Conservation (phyloP, 352 stramenopile species). For the Proteromonas lacertae region DNA sequence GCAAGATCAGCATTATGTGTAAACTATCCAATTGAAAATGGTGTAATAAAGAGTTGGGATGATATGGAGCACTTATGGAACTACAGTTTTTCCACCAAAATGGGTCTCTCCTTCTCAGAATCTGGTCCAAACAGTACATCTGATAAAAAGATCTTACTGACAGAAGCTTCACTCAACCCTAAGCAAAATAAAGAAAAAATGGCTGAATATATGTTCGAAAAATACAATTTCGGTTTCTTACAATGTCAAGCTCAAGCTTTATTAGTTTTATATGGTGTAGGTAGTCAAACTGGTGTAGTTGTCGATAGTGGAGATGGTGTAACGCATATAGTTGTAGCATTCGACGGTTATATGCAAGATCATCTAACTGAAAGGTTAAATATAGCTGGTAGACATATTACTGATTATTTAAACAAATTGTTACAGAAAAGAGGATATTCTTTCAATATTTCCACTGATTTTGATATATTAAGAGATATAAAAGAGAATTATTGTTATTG, state of each 20-base stretch:
- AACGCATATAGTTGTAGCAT: conserved; percentile 55
- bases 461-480: conserved; percentile 57
- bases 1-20: conserved; percentile 14
- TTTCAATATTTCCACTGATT: conserved; percentile 54
- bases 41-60: conserved; percentile 79
- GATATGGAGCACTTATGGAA: conserved; percentile 86
- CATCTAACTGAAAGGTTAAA: conserved; percentile 52
- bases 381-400: conserved; percentile 58
- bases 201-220: conserved; percentile 63
- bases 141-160: conserved; percentile 48
- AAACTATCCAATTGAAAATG: conserved; percentile 46
- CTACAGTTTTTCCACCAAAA: conserved; percentile 64
- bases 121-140: conserved; percentile 8
- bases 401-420: conserved; percentile 60
- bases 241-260: conserved; percentile 62
- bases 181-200: conserved; percentile 52
- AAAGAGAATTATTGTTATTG: conserved; percentile 74
- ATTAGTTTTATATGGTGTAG: conserved; percentile 56
- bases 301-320: conserved; percentile 62
- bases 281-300: conserved; percentile 19
- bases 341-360: conserved; percentile 45
- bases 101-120: conserved; percentile 16
- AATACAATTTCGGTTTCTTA: conserved; percentile 43
- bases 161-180: conserved; percentile 54
- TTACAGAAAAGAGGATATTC: conserved; percentile 46